Base-by-base conservation (phyloP, 106 monocot species). In the Dendrobium chrysotoxum region DNA sequence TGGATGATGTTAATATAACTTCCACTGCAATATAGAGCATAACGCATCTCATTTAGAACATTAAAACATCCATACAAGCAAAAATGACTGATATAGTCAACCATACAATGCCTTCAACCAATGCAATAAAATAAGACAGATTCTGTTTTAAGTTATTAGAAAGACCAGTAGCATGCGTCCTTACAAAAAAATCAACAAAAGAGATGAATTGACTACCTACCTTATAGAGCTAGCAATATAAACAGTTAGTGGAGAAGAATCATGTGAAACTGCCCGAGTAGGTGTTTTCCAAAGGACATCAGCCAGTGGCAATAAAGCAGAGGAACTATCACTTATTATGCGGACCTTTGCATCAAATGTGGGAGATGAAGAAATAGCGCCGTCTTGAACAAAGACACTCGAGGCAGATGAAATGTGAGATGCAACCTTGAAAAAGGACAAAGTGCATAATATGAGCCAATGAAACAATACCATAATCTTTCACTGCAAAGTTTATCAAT, bases 291-390 rank as follows among this genome's bases (percentile, higher is more conserved):
- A 92, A n/a, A 98, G 79, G 75, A 92, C 31, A 78, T 86, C 81
- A 28, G 89, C 82, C 12, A 98, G 85, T 68, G 84, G 86, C 64
- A 87, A 72, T 26, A 87, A 45, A 35, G 95, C 94, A 76, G 92
- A 88, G 40, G 94, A 88, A 73, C 58, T 95, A 81, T 98, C 95
- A 87, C 94, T 92, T 81, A 98, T 92, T 17, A 95, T 79, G 78
- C 98, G 94, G 73, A 98, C 95, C 86, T 98, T 98, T 64, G 88
- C 94, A 88, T 94, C 91, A 83, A 85, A 92, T 82, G 83, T 88
- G 80, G 86, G 46, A 72, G 83, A 88, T 46, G 91, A 89, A 81
- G 88, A 86, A 80, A 98, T 67, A 66, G 89, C 87, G 7, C 98
- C 98, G 85, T 98, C 98, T 92, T 98, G 98, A 35, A 95, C 91